Base-by-base conservation (phyloP, 1,284 basidiomycete genomes). In the Pyrrhoderma noxium region DNA sequence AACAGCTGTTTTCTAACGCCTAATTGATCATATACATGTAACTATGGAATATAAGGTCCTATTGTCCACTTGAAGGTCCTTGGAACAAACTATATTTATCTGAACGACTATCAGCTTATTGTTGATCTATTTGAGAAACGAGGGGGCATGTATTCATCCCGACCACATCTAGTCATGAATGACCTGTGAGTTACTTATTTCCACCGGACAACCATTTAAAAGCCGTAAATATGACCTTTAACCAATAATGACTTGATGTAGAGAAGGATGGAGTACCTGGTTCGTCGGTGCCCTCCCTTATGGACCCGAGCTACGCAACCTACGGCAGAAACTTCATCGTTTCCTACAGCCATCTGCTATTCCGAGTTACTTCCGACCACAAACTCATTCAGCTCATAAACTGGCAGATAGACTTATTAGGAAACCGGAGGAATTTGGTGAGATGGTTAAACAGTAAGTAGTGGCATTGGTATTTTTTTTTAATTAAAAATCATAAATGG, bases 131-230 rank as follows among this genome's bases (percentile, higher is more conserved):
- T 76, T 27, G 74, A 76, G 45, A 74, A 69, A 59, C 66, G 70
- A 46, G 70, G 73, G 53, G 62, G 70, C 8, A 70, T 73, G 36
- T 75, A 76, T 58, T 76, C 74, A 25, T 73, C 75, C 62, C 67
- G 75, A 25, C 69, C 69, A 0, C 56, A 25, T 8, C 37, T 59
- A 19, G 22, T 40, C 37, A 53, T 58, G 31, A 47, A 53, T 23
- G 45, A 52, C 14, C 45, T 46, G 45, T 46, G 11, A 11, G 35
- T 21, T 3, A 5, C 27, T 34, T 11, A 14, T 5, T 34, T n/a
- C n/a, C n/a, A n/a, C n/a, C n/a, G n/a, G n/a, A n/a, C n/a, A n/a
- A n/a, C n/a, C n/a, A 18, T 35, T 8, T 9, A 23, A 11, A 31
- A 11, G 13, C 18, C 34, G 11, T 8, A 4, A 23, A 31, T 11